These are phyloP conservation scores for Coniochaeta sp. DNA, from an alignment of 2,329 filamentous ascomycete species.

Conservation along the genomic window DNA sequence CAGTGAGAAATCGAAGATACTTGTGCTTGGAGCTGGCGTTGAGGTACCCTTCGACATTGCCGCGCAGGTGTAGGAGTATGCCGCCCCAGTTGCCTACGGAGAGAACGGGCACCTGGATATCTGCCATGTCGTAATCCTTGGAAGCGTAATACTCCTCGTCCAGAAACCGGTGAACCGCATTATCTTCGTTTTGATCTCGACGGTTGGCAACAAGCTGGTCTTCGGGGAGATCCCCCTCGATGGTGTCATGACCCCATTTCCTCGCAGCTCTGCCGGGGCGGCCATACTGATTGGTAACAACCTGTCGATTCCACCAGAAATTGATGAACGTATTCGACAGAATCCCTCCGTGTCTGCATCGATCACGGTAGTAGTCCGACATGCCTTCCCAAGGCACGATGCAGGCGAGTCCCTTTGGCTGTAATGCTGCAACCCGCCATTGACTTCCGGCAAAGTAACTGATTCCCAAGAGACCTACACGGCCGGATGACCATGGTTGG, in stretches of 20 bases:
- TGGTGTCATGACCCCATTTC: conserved; percentile 37
- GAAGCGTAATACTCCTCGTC: conserved; percentile 58
- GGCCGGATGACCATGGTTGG: conserved; percentile 37
- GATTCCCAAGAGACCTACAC: conserved; percentile 38
- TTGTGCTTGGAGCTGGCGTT: conserved; percentile 60
- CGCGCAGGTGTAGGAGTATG: conserved; percentile 60
- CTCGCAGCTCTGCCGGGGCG: conserved; percentile 22
- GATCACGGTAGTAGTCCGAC: conserved; percentile 47
- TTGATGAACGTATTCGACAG: conserved; percentile 49
- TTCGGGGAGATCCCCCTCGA: conserved; percentile 50
- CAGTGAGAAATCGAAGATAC: conserved; percentile 62
- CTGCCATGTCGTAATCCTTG: conserved; percentile 55
- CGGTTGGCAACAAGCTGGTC: conserved; percentile 43
- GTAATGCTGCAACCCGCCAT: conserved; percentile 39
- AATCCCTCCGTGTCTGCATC: conserved; percentile 55
- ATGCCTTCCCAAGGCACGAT: conserved; percentile 46
- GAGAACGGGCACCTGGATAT: conserved; percentile 61
- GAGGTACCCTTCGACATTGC: conserved; percentile 59
- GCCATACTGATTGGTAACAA: conserved; percentile 63
- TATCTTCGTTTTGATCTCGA: conserved; percentile 36
- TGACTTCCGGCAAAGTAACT: conserved; percentile 39
- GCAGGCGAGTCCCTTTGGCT: conserved; percentile 35
- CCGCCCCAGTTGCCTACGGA: conserved; percentile 66
- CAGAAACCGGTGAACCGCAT: conserved; percentile 44
- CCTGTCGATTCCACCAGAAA: conserved; percentile 62